Percentiles rank a stretch among this genome's conserved stretches.
phyloP scores from a whole-genome alignment of 2,329 filamentous ascomycete species.

The Podosphaera aphanis region DNA sequence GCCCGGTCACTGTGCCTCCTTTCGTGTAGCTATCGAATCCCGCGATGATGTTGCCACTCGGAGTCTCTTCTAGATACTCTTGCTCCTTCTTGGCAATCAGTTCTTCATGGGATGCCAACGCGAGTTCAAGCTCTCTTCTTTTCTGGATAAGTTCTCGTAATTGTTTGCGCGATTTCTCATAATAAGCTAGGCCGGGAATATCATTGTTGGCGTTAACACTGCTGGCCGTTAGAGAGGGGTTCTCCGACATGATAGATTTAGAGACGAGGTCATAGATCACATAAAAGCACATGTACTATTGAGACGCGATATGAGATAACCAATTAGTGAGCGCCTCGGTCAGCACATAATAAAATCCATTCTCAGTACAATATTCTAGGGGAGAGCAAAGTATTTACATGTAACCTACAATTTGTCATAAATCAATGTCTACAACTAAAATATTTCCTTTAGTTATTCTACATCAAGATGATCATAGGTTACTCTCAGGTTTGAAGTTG shows the following conservation, averaged over 20 bases:
- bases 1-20: slow-evolving; percentile 37
- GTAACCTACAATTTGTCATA: too few relatives aligned
- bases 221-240: slow-evolving; percentile 17
- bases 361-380: too few relatives aligned
- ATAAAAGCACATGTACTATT: too few relatives aligned
- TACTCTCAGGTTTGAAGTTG: too few relatives aligned
- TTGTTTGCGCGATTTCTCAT: slow-evolving; percentile 46
- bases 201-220: slow-evolving; percentile 17
- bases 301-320: too few relatives aligned
- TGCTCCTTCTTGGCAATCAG: slow-evolving; percentile 65
- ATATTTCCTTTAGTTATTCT: too few relatives aligned
- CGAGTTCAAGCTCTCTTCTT: slow-evolving; percentile 25
- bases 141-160: slow-evolving; percentile 42
- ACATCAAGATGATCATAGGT: too few relatives aligned
- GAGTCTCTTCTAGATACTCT: slow-evolving; percentile 74
- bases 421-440: too few relatives aligned
- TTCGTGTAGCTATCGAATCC: slow-evolving; percentile 99
- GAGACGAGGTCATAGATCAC: too few relatives aligned
- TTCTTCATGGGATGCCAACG: slow-evolving; percentile 33
- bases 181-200: slow-evolving; percentile 35
- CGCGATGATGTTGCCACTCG: slow-evolving; percentile 80
- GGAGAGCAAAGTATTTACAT: too few relatives aligned
- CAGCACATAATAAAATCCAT: too few relatives aligned
- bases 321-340: too few relatives aligned
- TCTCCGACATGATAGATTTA: slow-evolving; percentile 23